Evolutionary conservation across 1,139 yeast species (phyloP).

Genomic region (Lodderomyces parapsilosis): DNA sequence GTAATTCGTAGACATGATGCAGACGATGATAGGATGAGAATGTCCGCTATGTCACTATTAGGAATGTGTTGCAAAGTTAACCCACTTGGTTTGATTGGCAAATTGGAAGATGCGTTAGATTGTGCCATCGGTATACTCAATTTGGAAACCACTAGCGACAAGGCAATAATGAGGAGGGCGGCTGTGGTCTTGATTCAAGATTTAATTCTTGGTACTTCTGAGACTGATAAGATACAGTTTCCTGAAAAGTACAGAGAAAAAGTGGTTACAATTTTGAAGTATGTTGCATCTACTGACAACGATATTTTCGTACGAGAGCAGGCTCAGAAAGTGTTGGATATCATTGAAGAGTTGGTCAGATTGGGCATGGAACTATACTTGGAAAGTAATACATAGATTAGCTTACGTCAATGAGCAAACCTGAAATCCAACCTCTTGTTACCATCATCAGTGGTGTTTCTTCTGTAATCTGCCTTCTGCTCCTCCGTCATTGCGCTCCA

Average conservation of each 20-base stretch:
- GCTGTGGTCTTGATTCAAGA: conserved; percentile 73
- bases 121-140: conserved; percentile 72
- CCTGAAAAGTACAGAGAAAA: conserved; percentile 47
- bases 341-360: conserved; percentile 36
- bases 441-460: conserved; percentile 47
- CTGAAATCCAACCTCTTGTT: conserved; percentile 55
- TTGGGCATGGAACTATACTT: conserved; percentile 16
- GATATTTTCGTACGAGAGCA: conserved; percentile 64
- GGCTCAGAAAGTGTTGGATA: conserved; percentile 43
- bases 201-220: conserved; percentile 48
- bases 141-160: conserved; percentile 48
- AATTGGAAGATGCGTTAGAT: conserved; percentile 61
- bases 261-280: conserved; percentile 42
- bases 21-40: conserved; percentile 61
- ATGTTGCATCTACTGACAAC: conserved; percentile 44
- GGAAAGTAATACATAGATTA: conserved; percentile 1
- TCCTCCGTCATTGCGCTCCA: conserved; percentile 48
- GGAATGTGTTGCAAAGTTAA: conserved; percentile 66
- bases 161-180: conserved; percentile 65
- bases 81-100: conserved; percentile 50
- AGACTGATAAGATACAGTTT: conserved; percentile 44
- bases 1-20: conserved; percentile 35
- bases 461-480: conserved; percentile 44
- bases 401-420: conserved; percentile 24
- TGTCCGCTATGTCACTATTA: conserved; percentile 83